These are phyloP conservation scores for Akanthomyces muscarius DNA, from an alignment of 2,329 filamentous ascomycete species.

Conservation along the genomic window DNA sequence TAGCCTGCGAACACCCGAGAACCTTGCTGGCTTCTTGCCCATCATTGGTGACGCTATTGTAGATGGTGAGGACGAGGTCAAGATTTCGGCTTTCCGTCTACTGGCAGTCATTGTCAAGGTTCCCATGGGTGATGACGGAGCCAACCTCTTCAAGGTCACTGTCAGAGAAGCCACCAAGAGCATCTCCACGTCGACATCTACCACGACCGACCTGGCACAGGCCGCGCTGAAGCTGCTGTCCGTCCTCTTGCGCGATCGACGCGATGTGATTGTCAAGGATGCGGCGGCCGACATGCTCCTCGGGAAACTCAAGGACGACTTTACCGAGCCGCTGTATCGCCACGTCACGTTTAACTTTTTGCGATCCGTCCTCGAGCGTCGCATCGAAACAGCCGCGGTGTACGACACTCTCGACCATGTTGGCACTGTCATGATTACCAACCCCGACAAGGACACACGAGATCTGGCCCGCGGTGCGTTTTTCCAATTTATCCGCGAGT, in stretches of 20 bases:
- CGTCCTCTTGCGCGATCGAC: conserved; percentile 76
- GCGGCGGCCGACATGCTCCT: conserved; percentile 79
- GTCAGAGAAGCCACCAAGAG: conserved; percentile 79
- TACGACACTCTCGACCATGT: conserved; percentile 91
- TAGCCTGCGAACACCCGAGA: conserved; percentile 70
- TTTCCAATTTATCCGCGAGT: conserved; percentile 90
- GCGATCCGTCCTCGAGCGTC: conserved; percentile 78
- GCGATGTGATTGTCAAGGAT: conserved; percentile 72
- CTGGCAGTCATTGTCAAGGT: conserved; percentile 81
- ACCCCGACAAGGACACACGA: conserved; percentile 82
- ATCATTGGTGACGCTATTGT: conserved; percentile 85
- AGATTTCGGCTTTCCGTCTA: conserved; percentile 81
- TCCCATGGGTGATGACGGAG: conserved; percentile 68
- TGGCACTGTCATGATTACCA: conserved; percentile 90
- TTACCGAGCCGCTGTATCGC: conserved; percentile 88
- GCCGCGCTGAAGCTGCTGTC: conserved; percentile 85
- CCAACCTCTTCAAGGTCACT: conserved; percentile 67
- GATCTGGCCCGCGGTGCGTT: conserved; percentile 86
- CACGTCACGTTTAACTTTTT: conserved; percentile 94
- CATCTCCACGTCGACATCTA: conserved; percentile 72
- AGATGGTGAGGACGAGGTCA: conserved; percentile 85
- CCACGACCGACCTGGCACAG: conserved; percentile 79
- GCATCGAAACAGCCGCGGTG: conserved; percentile 77
- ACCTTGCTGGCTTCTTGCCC: conserved; percentile 80
- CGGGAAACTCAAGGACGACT: conserved; percentile 75